phyloP scores from a whole-genome alignment of 2,329 filamentous ascomycete genomes.

The Seiridium unicorne region DNA sequence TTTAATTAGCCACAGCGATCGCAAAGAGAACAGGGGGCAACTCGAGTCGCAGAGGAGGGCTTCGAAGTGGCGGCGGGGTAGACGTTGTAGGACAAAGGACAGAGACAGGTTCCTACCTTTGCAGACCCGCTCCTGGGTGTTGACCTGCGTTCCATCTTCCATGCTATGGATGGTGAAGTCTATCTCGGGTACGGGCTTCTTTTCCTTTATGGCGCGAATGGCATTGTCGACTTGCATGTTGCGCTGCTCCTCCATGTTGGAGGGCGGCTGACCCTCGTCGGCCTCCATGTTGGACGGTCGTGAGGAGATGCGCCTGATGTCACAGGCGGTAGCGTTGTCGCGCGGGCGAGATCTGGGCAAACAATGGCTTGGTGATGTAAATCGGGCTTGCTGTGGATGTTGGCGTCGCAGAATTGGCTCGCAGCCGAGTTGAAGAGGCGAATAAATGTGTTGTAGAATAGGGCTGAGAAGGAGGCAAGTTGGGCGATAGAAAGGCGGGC shows the following conservation, averaged over 20 bases:
- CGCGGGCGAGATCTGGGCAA: not conserved
- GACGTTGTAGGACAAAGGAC: constrained; percentile 5
- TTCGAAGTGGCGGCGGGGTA: constrained; percentile 17
- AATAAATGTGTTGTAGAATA: not conserved
- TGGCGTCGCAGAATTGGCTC: not conserved
- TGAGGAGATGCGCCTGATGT: constrained; percentile 18
- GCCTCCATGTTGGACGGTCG: constrained; percentile 44
- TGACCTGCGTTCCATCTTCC: constrained; percentile 96
- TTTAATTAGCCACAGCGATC: not conserved
- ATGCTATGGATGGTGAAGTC: constrained; percentile 98
- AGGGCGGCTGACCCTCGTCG: constrained; percentile 37
- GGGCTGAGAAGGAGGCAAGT: not conserved
- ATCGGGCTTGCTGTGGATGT: not conserved
- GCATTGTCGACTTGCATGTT: constrained; percentile 78
- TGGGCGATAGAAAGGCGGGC: constrained; percentile 5
- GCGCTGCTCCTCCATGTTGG: constrained; percentile 40
- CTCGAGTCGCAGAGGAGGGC: not conserved
- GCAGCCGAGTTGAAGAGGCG: not conserved
- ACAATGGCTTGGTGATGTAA: no score
- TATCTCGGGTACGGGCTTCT: constrained; percentile 95
- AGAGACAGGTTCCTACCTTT: constrained; percentile 68
- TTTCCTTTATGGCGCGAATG: constrained; percentile 87
- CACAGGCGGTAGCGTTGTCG: constrained; percentile 1
- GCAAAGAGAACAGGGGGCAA: no score
- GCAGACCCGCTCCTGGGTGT: constrained; percentile 91